Conservation (phyloP, 2,329 filamentous ascomycete genomes). For the Neofusicoccum sp. region DNA sequence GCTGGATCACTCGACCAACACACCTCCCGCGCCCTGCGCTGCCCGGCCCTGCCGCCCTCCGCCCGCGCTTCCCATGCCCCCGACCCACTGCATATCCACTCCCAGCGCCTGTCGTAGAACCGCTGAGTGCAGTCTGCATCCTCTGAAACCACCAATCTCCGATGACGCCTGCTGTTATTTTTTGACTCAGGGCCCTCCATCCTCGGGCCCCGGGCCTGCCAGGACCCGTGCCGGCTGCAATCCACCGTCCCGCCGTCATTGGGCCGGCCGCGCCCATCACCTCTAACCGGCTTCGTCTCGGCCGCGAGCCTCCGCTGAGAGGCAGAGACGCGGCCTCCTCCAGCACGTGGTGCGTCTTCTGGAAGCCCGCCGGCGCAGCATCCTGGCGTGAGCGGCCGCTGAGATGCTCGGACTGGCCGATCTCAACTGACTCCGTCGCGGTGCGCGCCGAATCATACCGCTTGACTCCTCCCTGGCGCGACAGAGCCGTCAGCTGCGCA, state of each 20-base stretch:
- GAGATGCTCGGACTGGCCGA: background rate
- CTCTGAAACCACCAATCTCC: conserved; percentile 18
- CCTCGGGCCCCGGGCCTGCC: background rate
- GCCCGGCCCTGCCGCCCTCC: background rate
- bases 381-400: background rate
- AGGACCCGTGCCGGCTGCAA: background rate
- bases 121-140: background rate
- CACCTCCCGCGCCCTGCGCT: background rate
- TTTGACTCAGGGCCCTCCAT: background rate
- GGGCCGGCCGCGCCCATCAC: background rate
- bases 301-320: conserved; percentile 1
- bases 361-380: background rate
- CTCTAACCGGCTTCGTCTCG: conserved; percentile 15
- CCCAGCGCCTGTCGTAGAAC: conserved; percentile 14
- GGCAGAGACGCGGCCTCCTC: background rate
- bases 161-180: background rate
- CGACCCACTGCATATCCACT: conserved; percentile 14
- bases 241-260: background rate
- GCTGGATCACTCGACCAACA: conserved; percentile 24
- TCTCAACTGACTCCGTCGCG: background rate
- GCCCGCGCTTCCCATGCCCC: background rate
- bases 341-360: background rate
- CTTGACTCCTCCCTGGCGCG: background rate
- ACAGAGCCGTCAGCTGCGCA: conserved; percentile 11
- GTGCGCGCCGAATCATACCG: background rate